Evolutionary conservation across 164 flowering plant species (phyloP).

Genomic region (Berberis vulgaris): DNA sequence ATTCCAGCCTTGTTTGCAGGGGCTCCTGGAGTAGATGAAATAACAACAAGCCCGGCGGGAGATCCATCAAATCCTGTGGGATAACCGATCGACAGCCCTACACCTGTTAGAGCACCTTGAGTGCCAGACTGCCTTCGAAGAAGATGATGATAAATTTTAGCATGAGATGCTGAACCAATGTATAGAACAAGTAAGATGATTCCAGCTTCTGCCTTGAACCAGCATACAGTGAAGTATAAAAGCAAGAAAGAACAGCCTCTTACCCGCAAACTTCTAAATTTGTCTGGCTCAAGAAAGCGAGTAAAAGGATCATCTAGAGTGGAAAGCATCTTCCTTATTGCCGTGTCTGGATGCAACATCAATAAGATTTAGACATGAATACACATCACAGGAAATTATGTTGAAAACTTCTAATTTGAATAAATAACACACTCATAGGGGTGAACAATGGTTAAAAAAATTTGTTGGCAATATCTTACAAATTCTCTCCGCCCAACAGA

Average conservation of each 20-base stretch:
- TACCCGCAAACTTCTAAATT: conserved; percentile 86
- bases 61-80: conserved; percentile 46
- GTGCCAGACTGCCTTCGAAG: background rate
- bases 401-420: background rate
- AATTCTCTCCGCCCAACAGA: no score
- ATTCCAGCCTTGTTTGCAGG: conserved; percentile 91
- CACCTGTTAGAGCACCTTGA: conserved; percentile 52
- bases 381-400: background rate
- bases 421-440: no score
- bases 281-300: conserved; percentile 90
- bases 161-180: background rate
- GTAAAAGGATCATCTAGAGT: conserved; percentile 94
- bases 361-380: conserved; percentile 1
- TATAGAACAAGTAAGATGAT: background rate
- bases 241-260: conserved; percentile 16
- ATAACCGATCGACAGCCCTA: conserved; percentile 91
- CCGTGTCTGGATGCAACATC: conserved; percentile 45
- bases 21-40: conserved; percentile 90
- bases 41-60: conserved; percentile 64
- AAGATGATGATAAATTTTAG: conserved; percentile 11
- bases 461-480: no score
- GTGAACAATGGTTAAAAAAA: no score
- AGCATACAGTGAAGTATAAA: background rate
- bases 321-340: conserved; percentile 92
- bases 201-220: background rate